Base-by-base conservation (phyloP, 2,329 filamentous ascomycete species). In the Ophiostoma piceae region DNA sequence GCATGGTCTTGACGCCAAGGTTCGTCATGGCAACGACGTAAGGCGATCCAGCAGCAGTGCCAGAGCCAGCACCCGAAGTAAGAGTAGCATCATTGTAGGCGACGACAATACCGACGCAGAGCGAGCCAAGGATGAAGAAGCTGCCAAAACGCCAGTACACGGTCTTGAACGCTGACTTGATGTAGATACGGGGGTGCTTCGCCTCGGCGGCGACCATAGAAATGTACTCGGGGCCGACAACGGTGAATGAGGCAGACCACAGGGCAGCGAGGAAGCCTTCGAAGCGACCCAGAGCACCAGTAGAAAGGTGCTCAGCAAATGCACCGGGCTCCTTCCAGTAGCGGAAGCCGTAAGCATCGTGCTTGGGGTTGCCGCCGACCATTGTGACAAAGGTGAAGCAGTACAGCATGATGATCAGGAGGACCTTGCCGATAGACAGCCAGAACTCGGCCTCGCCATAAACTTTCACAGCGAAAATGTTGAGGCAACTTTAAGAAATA, bases 11-110 rank as follows among this genome's bases (percentile, higher is more conserved):
- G 71, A 94, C 89, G 1, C 88, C 86, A 1, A 90, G 90, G 57
- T 86, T 84, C 22, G 84, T 82, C 66, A 90, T 88, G 35, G 90
- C 90, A 72, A 93, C 90, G 71, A 94, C 90, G 74, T 88, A 92
- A 41, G 84, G 78, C 26, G 85, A 87, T 8, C 84, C 84, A 72
- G 87, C 85, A 2, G 75, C 83, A 68, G 78, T 78, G 2, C 78
- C 73, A 70, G 79, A 79, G 35, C 70, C 71, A 2, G 78, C 76
- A 66, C 83, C 83, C 11, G 78, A 77, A 9, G 83, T 79, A 14
- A 86, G 79, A 8, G 73, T 26, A 0, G 73, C 51, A 69, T 78
- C 77, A 77, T 90, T 80, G 80, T 89, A 90, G 0, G 88, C 87
- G 1, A 91, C 85, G 14, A 89, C 81, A 80, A 90, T 89, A 70